Percentiles rank a stretch among this genome's conserved stretches.
These are phyloP conservation scores for Naganishia vaughanmartiniae DNA, from an alignment of 768 basidiomycete species.

Conservation along the genomic window DNA sequence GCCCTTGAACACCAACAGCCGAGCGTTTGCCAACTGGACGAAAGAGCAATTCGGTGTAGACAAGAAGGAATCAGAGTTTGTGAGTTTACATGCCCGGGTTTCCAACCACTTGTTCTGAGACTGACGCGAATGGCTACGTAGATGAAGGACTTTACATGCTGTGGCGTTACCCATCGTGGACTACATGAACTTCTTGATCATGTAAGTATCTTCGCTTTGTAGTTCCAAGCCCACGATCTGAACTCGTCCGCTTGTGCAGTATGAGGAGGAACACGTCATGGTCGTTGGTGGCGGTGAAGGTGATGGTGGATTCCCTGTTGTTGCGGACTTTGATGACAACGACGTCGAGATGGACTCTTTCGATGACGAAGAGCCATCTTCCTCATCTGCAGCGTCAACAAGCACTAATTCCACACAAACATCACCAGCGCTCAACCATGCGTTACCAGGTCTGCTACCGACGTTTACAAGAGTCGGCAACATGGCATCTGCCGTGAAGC, in stretches of 20 bases:
- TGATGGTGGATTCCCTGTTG: constrained; percentile 25
- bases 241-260: constrained; percentile 14
- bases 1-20: neutral
- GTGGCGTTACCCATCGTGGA: constrained; percentile 40
- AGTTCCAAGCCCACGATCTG: neutral
- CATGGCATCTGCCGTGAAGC: constrained; percentile 28
- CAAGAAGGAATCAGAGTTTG: constrained; percentile 34
- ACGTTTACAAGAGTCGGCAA: constrained; percentile 11
- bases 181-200: constrained; percentile 50
- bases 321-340: constrained; percentile 25
- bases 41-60: constrained; percentile 18
- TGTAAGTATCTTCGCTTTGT: constrained; percentile 30
- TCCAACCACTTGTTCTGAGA: neutral
- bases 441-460: constrained; percentile 25
- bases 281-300: constrained; percentile 30
- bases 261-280: constrained; percentile 33
- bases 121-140: neutral
- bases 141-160: constrained; percentile 41
- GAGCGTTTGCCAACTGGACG: constrained; percentile 21
- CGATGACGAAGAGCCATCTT: constrained; percentile 39
- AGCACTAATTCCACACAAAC: constrained; percentile 24
- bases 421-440: constrained; percentile 22
- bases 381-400: constrained; percentile 41
- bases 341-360: constrained; percentile 33
- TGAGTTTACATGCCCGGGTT: neutral